A percentile compares a stretch with the other conserved stretches of the same genome.
Conservation (phyloP, 495 filamentous ascomycete genomes). For the Bombardia bombarda region DNA sequence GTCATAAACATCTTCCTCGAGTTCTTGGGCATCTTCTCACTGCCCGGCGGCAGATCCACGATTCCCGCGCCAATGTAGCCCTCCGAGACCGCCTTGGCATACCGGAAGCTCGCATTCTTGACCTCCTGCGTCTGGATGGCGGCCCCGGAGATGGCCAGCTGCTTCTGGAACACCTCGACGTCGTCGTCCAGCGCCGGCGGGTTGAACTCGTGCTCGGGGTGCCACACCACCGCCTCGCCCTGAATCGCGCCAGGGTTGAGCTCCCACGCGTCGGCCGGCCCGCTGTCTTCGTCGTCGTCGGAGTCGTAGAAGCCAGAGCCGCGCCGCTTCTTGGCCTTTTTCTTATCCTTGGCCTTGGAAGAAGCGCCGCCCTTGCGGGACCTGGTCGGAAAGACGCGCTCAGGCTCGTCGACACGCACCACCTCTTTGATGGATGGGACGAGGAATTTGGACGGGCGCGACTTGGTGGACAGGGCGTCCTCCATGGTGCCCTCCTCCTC, state of each 20-base stretch:
- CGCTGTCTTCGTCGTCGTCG: conserved; percentile 34
- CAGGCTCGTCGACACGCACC: conserved; percentile 59
- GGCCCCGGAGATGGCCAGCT: conserved; percentile 66
- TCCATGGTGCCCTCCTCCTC: conserved; percentile 43
- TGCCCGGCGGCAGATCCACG: conserved; percentile 75
- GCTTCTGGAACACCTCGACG: conserved; percentile 46
- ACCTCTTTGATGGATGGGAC: conserved; percentile 65
- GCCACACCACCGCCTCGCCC: conserved; percentile 40
- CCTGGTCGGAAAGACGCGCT: conserved; percentile 10
- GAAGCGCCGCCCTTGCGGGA: not conserved
- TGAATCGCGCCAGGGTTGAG: conserved; percentile 33
- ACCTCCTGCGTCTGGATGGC: conserved; percentile 72
- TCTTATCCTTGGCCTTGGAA: not conserved
- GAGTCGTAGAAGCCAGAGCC: conserved; percentile 13
- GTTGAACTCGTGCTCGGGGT: conserved; percentile 34
- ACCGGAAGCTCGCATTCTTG: conserved; percentile 65
- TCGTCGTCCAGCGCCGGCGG: conserved; percentile 36
- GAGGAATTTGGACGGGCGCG: conserved; percentile 35
- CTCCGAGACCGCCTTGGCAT: conserved; percentile 76
- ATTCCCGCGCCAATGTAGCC: conserved; percentile 83
- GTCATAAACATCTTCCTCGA: conserved; percentile 89
- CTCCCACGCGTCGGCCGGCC: conserved; percentile 45
- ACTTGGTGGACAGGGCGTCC: conserved; percentile 24
- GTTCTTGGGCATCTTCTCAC: conserved; percentile 81
- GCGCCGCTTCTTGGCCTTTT: not conserved